phyloP scores from a whole-genome alignment of 495 filamentous ascomycete genomes.

The Lasiosphaeria ovina region DNA sequence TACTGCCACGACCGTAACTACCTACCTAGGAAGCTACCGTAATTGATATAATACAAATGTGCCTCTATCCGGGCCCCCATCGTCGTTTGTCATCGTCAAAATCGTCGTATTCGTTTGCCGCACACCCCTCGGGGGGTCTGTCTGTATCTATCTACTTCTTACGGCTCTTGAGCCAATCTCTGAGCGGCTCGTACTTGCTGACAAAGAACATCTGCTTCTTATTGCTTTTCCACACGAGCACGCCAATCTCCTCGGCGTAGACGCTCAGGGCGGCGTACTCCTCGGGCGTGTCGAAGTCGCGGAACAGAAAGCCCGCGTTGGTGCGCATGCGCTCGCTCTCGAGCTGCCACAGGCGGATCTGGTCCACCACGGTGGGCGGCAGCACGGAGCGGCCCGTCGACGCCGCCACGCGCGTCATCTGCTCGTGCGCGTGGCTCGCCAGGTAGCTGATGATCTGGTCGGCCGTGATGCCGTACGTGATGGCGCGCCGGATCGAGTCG shows the following conservation, averaged over 20 bases:
- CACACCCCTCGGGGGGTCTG: too few relatives aligned
- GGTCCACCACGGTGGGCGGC: constrained; percentile 94
- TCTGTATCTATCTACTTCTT: constrained; percentile 30
- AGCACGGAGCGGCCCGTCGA: constrained; percentile 61
- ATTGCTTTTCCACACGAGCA: constrained; percentile 82
- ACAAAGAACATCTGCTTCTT: constrained; percentile 81
- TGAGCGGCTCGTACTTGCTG: constrained; percentile 78
- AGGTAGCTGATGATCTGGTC: constrained; percentile 93
- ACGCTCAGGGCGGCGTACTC: constrained; percentile 73
- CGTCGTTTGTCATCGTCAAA: too few relatives aligned
- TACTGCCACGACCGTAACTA: too few relatives aligned
- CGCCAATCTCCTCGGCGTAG: constrained; percentile 92
- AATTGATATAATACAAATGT: too few relatives aligned
- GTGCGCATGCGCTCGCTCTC: constrained; percentile 90
- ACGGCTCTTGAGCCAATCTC: constrained; percentile 69
- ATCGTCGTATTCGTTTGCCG: too few relatives aligned
- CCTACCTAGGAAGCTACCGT: too few relatives aligned
- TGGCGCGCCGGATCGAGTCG: constrained; percentile 78
- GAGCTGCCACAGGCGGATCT: constrained; percentile 96
- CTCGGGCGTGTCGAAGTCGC: constrained; percentile 70
- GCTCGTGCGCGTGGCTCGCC: constrained; percentile 83
- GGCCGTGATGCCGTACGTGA: constrained; percentile 85
- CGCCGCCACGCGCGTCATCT: constrained; percentile 70
- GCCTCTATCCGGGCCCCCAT: too few relatives aligned
- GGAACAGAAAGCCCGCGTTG: constrained; percentile 80